Percentiles rank a stretch among this genome's conserved stretches.
Conservation (phyloP, 2,329 filamentous ascomycete species). For the Paraconiothyrium brasiliense region DNA sequence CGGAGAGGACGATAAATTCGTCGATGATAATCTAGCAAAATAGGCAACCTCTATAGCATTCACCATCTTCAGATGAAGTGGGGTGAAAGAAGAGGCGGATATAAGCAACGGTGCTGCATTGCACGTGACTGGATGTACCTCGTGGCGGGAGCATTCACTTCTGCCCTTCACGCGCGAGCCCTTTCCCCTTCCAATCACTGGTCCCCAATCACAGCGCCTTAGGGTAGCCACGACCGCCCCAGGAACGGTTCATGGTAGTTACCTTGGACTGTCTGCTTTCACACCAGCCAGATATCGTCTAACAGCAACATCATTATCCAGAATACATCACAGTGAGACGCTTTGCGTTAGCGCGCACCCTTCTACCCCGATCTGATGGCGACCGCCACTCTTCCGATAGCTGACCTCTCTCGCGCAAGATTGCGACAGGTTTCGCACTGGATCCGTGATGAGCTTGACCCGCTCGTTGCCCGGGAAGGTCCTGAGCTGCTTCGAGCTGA, state of each 20-base stretch:
- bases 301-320: constrained; percentile 1
- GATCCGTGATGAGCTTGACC: constrained; percentile 60
- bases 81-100: not conserved
- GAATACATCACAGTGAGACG: not conserved
- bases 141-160: constrained; percentile 1
- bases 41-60: not conserved
- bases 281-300: not conserved
- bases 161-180: not conserved
- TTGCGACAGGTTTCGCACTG: constrained; percentile 52
- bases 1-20: not conserved
- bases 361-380: not conserved
- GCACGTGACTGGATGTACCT: not conserved
- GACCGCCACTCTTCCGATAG: constrained; percentile 22
- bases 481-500: constrained; percentile 54
- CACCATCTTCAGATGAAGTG: not conserved
- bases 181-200: not conserved
- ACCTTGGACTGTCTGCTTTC: not conserved
- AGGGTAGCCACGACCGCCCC: not conserved
- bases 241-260: not conserved
- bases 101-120: not conserved
- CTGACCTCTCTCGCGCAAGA: constrained; percentile 35
- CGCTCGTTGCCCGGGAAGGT: constrained; percentile 56
- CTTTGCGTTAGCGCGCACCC: not conserved
- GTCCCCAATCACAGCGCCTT: not conserved
- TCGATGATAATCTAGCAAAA: not conserved